phyloP scores from a whole-genome alignment of 2,329 filamentous ascomycete species.

The Talaromyces sp. region DNA sequence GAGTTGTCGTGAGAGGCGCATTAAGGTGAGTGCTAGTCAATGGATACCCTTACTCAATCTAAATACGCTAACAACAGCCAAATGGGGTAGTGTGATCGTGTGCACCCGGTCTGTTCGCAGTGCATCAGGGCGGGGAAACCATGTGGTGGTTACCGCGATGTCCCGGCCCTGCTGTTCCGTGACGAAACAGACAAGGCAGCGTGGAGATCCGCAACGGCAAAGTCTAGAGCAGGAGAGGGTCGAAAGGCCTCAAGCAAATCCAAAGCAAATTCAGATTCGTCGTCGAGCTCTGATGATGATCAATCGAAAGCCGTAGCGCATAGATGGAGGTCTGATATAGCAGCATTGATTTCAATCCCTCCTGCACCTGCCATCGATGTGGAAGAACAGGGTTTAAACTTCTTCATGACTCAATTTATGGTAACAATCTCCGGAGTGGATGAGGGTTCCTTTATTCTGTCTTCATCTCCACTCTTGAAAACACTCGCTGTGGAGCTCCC shows the following conservation, averaged over 20 bases:
- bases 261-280: slow-evolving; percentile 1
- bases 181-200: slow-evolving; percentile 33
- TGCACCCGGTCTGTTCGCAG: slow-evolving; percentile 33
- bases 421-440: slow-evolving; percentile 6
- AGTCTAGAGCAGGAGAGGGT: slow-evolving; percentile 21
- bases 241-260: slow-evolving; percentile 9
- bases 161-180: slow-evolving; percentile 30
- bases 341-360: slow-evolving; percentile 7
- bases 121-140: slow-evolving; percentile 32
- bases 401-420: slow-evolving; percentile 28
- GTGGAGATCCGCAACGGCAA: slow-evolving; percentile 23
- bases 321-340: background rate
- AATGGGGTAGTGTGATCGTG: slow-evolving; percentile 31
- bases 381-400: slow-evolving; percentile 26
- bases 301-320: slow-evolving; percentile 1
- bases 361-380: slow-evolving; percentile 9
- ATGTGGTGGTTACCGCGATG: slow-evolving; percentile 36
- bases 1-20: slow-evolving; percentile 29
- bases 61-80: background rate
- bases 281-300: background rate
- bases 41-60: background rate
- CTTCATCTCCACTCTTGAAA: slow-evolving; percentile 6
- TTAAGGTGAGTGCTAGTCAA: slow-evolving; percentile 24
- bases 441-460: background rate
- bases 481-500: slow-evolving; percentile 8